Evolutionary conservation across 2,329 filamentous ascomycete species (phyloP).

Genomic region (Neonectria magnoliae): DNA sequence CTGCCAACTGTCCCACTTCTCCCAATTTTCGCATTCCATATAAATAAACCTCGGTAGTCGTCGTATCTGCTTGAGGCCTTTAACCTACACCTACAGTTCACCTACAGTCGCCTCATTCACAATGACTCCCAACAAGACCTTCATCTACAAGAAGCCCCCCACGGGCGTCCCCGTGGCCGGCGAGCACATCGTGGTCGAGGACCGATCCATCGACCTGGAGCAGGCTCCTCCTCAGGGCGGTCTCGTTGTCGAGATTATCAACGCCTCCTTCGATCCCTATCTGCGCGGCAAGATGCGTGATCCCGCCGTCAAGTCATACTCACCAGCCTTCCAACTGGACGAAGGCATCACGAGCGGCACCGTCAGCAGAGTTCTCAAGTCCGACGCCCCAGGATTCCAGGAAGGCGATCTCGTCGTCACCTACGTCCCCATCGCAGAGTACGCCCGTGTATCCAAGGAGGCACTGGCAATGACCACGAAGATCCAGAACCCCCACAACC

Average conservation of each 20-base stretch:
- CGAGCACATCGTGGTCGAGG: slow-evolving; percentile 75
- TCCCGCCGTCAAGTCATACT: slow-evolving; percentile 69
- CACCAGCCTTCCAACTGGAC: slow-evolving; percentile 62
- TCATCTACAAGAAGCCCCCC: slow-evolving; percentile 79
- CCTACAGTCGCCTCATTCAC: not conserved
- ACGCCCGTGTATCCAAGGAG: slow-evolving; percentile 63
- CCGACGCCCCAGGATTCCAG: slow-evolving; percentile 69
- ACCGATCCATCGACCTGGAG: slow-evolving; percentile 71
- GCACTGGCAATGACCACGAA: slow-evolving; percentile 57
- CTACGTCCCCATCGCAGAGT: slow-evolving; percentile 73
- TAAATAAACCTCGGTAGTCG: not conserved
- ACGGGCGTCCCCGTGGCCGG: slow-evolving; percentile 73
- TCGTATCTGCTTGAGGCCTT: not conserved
- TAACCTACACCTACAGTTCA: not conserved
- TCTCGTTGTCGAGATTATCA: slow-evolving; percentile 76
- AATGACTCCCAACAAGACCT: slow-evolving; percentile 71
- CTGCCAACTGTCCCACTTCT: not conserved
- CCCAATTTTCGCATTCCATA: not conserved
- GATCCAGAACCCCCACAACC: slow-evolving; percentile 74
- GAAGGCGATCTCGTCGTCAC: slow-evolving; percentile 73
- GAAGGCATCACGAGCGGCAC: slow-evolving; percentile 71
- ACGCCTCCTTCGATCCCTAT: slow-evolving; percentile 85
- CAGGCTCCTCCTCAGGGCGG: slow-evolving; percentile 67
- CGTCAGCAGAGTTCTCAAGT: slow-evolving; percentile 77
- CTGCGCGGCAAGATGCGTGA: slow-evolving; percentile 82